Base-by-base conservation (phyloP, 768 basidiomycete genomes). In the Trichaptum fuscoviolaceum region DNA sequence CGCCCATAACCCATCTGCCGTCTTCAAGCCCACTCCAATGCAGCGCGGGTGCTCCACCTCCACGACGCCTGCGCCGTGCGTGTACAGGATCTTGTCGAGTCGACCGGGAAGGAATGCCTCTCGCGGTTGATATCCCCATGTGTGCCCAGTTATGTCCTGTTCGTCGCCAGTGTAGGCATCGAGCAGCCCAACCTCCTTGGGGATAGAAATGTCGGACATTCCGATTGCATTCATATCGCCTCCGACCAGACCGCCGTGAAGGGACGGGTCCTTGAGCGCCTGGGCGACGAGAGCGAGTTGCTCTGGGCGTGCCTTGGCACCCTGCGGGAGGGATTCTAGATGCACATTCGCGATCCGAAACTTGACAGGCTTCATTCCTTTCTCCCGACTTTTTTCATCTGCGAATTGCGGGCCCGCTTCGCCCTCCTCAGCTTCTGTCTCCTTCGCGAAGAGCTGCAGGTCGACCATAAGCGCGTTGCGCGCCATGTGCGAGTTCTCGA, bases 151-250 rank as follows among this genome's bases (percentile, higher is more conserved):
- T 23, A 81, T 77, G 25, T 83, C 82, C 0, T 78, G 74, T 35
- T 82, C 78, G 1, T 75, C 72, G 34, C 78, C 80, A 52, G 72
- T 76, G 84, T 87, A 91, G 57, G 88, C 85, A 70, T 93, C 91
- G 58, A 65, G 64, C 71, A 93, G 73, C 26, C 85, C 85, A 1
- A 82, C 76, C 2, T 80, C 75, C 35, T 71, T 74, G 15, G 82
- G 79, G 34, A 87, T 74, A 42, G 66, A 68, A 64, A 65, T 67
- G 63, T 91, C 89, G 18, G 75, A 74, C 1, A 76, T 71, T 2
- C 76, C 76, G 64, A 91, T 85, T 61, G 86, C 81, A 68, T 91
- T 91, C 87, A 92, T 90, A 70, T 91, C 90, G 0, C 91, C 91
- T 0, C 81, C 83, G 42, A 91, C 81, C 1, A 92, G 69, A 0